Evolutionary conservation across 2,329 filamentous ascomycete genomes (phyloP), one percentile per base, ranked within the genome.

Genomic region (Colletotrichum cordylinicola): DNA sequence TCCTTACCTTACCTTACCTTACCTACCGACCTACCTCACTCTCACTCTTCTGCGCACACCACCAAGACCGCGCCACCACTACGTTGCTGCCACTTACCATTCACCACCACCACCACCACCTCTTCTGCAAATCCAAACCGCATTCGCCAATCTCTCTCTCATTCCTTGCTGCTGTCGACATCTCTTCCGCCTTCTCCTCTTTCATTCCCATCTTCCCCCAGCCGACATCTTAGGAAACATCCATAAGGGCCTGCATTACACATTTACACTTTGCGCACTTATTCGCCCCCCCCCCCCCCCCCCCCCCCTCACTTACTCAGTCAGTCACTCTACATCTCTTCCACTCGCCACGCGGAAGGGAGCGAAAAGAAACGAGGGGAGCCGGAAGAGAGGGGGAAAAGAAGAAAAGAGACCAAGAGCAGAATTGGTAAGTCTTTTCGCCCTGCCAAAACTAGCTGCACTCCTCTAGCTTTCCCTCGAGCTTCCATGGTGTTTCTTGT

Each of bases 61-160:
- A 43, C 55, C 67, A 39, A 61, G n/a, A 48, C 56, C 66, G 15
- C 52, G 35, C 48, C 67, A 64, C 48, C 66, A 52, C 66, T 73
- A 27, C 55, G 27, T 58, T 58, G 55, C 27, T 58, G 27, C 21
- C 24, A 35, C 33, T 35, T 35, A 27, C 35, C 64, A 61, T 58
- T 61, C 31, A 27, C 39, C 56, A 48, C 52, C 58, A 70, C 56
- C 56, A 29, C 74, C 58, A 56, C 58, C 43, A 24, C 64, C 70
- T 69, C 33, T 15, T 35, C 70, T 48, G 31, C 35, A 48, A 64
- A 65, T 74, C 74, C 48, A 48, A 67, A 27, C 66, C 48, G 60
- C 71, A 76, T 76, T 76, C 70, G 72, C 71, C 60, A 75, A 74
- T 69, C 72, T 48, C 52, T 70, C 52, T 13, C 52, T 48, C 61